Conservation (phyloP, 352 stramenopile species). For the Phytophthora lateralis region DNA sequence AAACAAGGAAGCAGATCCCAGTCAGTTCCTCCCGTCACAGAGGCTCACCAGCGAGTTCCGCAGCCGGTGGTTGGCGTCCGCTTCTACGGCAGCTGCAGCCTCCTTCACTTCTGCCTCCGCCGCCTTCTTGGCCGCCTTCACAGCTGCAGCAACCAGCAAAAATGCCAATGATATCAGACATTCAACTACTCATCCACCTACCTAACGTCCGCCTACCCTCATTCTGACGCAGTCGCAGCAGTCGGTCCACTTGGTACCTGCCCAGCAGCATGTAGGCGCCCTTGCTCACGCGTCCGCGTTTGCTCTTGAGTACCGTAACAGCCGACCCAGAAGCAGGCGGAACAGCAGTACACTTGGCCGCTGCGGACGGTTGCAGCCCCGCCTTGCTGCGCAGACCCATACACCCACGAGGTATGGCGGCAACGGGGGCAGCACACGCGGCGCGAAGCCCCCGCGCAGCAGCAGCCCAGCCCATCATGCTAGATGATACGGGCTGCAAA, state of each 20-base stretch:
- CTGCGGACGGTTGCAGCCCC: conserved; percentile 6
- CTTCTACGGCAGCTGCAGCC: conserved; percentile 23
- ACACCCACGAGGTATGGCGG: conserved; percentile 13
- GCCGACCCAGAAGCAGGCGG: conserved; percentile 3
- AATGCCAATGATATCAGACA: background rate
- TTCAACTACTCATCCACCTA: conserved; percentile 2
- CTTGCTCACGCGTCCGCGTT: conserved; percentile 21
- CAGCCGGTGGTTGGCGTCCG: conserved; percentile 36
- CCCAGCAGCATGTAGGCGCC: conserved; percentile 29
- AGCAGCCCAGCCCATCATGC: conserved; percentile 37
- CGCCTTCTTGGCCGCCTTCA: conserved; percentile 38
- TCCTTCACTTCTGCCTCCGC: conserved; percentile 37
- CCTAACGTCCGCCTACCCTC: conserved; percentile 15
- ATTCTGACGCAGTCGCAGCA: conserved; percentile 39
- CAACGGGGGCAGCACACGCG: conserved; percentile 15
- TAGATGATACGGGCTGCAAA: conserved; percentile 10
- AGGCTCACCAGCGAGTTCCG: conserved; percentile 41
- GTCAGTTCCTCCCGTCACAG: background rate
- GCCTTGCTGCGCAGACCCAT: conserved; percentile 31
- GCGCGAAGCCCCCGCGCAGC: conserved; percentile 19
- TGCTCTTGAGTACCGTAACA: conserved; percentile 26
- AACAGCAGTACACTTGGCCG: conserved; percentile 15
- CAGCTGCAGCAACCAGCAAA: conserved; percentile 6
- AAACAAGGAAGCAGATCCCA: too few relatives aligned
- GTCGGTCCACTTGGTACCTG: conserved; percentile 30